Conservation (phyloP, 768 basidiomycete species). For the Xerocomellus chrysenteron region DNA sequence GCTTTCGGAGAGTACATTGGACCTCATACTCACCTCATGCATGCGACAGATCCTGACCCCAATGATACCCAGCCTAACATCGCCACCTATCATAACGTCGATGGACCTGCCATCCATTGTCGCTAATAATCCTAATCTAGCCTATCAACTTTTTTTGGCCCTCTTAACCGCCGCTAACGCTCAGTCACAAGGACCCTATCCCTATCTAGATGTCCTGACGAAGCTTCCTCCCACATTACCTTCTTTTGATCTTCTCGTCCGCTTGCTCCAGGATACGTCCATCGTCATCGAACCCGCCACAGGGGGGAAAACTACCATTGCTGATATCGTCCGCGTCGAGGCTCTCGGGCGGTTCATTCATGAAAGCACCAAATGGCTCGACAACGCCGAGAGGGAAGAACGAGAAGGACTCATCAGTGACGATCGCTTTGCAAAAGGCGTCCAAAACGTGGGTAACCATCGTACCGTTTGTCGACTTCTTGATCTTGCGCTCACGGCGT, state of each 20-base stretch:
- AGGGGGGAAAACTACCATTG: conserved; percentile 55
- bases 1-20: not conserved
- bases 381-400: conserved; percentile 67
- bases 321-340: conserved; percentile 62
- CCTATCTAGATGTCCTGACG: conserved; percentile 63
- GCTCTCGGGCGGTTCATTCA: conserved; percentile 72
- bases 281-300: conserved; percentile 40
- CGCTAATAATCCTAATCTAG: conserved; percentile 66
- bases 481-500: conserved; percentile 3
- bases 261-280: conserved; percentile 63
- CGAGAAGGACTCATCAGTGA: conserved; percentile 66
- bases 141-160: conserved; percentile 62
- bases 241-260: conserved; percentile 71
- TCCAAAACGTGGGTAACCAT: conserved; percentile 57
- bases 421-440: conserved; percentile 69
- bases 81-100: conserved; percentile 58
- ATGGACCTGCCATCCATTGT: conserved; percentile 66
- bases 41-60: conserved; percentile 51
- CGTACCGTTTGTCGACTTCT: not conserved
- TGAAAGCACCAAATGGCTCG: conserved; percentile 67
- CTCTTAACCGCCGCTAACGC: conserved; percentile 45
- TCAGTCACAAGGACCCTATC: conserved; percentile 34
- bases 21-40: not conserved
- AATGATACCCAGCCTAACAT: conserved; percentile 41
- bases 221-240: conserved; percentile 70